Evolutionary conservation across 2,329 filamentous ascomycete genomes (phyloP), one percentile per base, ranked within the genome.

Genomic region (Cladophialophora psammophila): DNA sequence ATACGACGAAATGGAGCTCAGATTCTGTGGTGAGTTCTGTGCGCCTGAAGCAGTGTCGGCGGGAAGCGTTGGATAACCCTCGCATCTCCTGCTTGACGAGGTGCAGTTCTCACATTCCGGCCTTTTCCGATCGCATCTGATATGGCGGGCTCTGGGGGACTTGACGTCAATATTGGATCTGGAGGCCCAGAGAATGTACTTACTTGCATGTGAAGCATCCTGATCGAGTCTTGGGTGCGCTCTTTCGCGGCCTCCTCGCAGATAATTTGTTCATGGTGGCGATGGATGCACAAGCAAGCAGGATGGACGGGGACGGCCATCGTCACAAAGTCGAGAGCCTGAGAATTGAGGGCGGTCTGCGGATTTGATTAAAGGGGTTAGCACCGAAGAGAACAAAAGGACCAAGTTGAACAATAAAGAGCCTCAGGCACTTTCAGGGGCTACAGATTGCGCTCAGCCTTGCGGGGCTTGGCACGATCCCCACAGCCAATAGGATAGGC

Each of bases 51-150:
- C 36, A 31, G 59, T 32, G 13, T 36, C 5, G 84, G 87, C 10
- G 18, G 18, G 40, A 34, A 63, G 71, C 13, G 15, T 36, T 31
- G 40, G 36, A 65, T 90, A 90, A 67, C 88, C 88, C 20, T 81
- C 79, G 76, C 88, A 91, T n/a, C 72, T 71, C 72, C 85, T 87
- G 67, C 84, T 85, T 55, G 87, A 85, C 52, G 83, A 81, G 32
- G 85, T 78, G 71, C 88, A 90, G 73, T 88, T 86, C 10, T 80
- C 80, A 48, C 69, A 71, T 32, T 34, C 79, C 2, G 77, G 67
- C 67, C 80, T 81, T 15, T 32, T 50, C 57, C 69, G 66, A 34
- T 65, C 65, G 53, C 66, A 68, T 62, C 65, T 66, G 65, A 63
- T 56, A 18, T 38, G 57, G 18, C 63, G 57, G 7, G 57, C 32